Evolutionary conservation across 768 basidiomycete genomes (phyloP).

Genomic region (Xerocomellus amylosporus): DNA sequence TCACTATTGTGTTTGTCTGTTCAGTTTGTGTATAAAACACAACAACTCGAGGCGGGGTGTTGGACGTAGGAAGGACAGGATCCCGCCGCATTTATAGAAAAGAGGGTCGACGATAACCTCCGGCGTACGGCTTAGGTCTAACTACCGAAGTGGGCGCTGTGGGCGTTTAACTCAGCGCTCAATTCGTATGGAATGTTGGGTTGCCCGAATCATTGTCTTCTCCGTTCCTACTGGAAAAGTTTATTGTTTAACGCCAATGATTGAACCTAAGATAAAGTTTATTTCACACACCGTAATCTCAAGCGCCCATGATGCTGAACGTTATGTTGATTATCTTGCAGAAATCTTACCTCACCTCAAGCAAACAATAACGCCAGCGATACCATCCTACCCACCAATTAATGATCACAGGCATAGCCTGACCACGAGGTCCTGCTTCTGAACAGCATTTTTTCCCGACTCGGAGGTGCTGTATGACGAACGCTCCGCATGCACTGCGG

Average conservation of each 20-base stretch:
- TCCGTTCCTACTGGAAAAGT: not conserved
- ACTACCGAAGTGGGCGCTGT: not conserved
- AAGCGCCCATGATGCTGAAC: not conserved
- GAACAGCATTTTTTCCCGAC: not conserved
- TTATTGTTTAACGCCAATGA: slow-evolving; percentile 4
- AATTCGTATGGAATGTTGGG: slow-evolving; percentile 3
- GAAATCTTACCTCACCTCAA: not conserved
- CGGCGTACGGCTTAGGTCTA: not conserved
- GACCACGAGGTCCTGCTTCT: not conserved
- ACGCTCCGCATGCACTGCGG: not conserved
- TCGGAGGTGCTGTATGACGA: not conserved
- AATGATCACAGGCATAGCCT: not conserved
- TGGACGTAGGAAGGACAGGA: not conserved
- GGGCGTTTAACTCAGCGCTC: not conserved
- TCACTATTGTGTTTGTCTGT: slow-evolving; percentile 6
- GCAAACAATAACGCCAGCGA: slow-evolving; percentile 5
- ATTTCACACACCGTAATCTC: not conserved
- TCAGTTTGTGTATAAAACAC: not conserved
- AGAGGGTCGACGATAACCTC: not conserved
- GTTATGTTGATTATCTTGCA: not conserved
- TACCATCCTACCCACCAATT: not conserved
- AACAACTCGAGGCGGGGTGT: not conserved
- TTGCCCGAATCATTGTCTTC: not conserved
- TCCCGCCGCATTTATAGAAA: slow-evolving; percentile 8
- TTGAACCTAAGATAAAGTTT: not conserved